Percentiles rank a stretch among this genome's conserved stretches.
These are phyloP conservation scores for Lantana camara DNA, from an alignment of 257 asterid species.

Conservation along the genomic window DNA sequence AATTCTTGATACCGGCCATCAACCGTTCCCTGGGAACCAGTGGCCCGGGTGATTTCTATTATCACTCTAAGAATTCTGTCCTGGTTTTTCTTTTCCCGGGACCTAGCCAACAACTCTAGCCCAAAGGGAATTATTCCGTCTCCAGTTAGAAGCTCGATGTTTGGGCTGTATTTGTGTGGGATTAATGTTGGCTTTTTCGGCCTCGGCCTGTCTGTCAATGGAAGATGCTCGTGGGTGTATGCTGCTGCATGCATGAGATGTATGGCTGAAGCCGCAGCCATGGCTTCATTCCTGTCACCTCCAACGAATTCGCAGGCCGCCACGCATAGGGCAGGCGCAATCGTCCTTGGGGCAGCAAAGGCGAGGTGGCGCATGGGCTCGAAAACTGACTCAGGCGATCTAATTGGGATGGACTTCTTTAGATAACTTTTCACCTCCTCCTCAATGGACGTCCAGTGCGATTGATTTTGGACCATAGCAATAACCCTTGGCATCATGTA, in stretches of 20 bases:
- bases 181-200: too few species aligned
- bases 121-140: conserved; percentile 66
- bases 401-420: conserved; percentile 48
- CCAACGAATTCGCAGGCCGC: conserved; percentile 83
- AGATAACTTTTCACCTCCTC: conserved; percentile 51
- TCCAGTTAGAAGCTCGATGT: conserved; percentile 63
- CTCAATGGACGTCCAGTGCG: conserved; percentile 57
- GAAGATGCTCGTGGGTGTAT: conserved; percentile 57
- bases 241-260: conserved; percentile 71
- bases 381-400: conserved; percentile 57
- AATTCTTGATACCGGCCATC: conserved; percentile 44
- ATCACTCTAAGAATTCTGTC: conserved; percentile 50
- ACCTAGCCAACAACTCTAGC: conserved; percentile 53
- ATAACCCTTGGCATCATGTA: conserved; percentile 7
- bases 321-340: conserved; percentile 65
- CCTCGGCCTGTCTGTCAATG: conserved; percentile 34
- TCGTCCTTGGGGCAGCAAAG: conserved; percentile 58
- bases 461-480: conserved; percentile 31
- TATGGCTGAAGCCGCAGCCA: conserved; percentile 66
- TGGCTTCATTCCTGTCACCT: conserved; percentile 50
- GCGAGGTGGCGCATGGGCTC: conserved; percentile 80
- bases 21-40: conserved; percentile 57
- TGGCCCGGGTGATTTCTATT: conserved; percentile 45
- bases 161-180: conserved; percentile 48
- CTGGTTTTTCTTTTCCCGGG: conserved; percentile 33